A percentile compares a stretch with the other conserved stretches of the same genome.
Evolutionary conservation across 192 early-diverging fungal genomes (phyloP).

Genomic region (Coemansia sp.): DNA sequence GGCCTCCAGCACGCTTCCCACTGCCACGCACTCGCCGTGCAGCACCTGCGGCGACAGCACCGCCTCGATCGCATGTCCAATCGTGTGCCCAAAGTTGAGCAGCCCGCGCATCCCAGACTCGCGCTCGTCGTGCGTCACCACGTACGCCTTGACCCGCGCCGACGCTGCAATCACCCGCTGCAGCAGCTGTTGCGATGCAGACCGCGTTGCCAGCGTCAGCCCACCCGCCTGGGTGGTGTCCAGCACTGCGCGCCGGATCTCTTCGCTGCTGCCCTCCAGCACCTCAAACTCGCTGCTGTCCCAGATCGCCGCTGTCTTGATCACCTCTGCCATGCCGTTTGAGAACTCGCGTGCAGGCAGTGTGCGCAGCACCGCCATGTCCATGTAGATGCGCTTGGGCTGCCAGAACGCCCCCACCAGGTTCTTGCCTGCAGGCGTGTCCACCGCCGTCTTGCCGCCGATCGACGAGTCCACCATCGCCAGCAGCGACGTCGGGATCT

Average conservation of each 20-base stretch:
- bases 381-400: conserved; percentile 89
- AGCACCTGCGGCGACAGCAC: conserved; percentile 82
- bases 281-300: conserved; percentile 81
- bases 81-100: conserved; percentile 95
- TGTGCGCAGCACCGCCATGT: conserved; percentile 77
- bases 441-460: conserved; percentile 96
- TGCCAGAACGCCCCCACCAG: conserved; percentile 96
- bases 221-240: background rate
- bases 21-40: conserved; percentile 95
- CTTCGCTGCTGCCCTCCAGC: conserved; percentile 81
- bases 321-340: conserved; percentile 97
- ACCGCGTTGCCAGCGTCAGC: conserved; percentile 55
- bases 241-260: conserved; percentile 73
- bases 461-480: conserved; percentile 99
- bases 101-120: conserved; percentile 91
- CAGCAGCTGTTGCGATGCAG: conserved; percentile 63
- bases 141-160: conserved; percentile 86
- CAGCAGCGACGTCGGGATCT: conserved; percentile 91
- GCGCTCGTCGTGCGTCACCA: conserved; percentile 93
- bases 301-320: conserved; percentile 97
- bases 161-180: conserved; percentile 84
- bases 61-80: conserved; percentile 96
- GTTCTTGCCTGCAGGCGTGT: conserved; percentile 94
- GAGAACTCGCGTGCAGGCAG: conserved; percentile 89
- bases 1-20: conserved; percentile 93